Evolutionary conservation across 2,329 filamentous ascomycete species (phyloP), one percentile per base, ranked within the genome.

Genomic region (Pestalotiopsis sp.): DNA sequence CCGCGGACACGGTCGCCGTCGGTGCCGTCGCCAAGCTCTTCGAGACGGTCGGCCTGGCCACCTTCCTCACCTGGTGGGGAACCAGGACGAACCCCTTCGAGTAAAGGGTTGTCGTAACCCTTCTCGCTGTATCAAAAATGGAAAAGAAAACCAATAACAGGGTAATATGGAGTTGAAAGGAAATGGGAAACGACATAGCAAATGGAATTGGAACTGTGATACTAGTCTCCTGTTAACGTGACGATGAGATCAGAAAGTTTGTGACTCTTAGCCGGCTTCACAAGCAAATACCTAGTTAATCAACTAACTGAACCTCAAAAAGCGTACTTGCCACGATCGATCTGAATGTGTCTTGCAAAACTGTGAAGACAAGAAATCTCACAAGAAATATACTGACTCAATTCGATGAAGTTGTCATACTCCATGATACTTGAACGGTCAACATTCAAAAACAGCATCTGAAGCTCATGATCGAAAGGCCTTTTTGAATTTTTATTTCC

Each of bases 51-150:
- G 96, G 95, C 72, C 89, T 98, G 69, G 94, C 92, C 72, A 81
- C 97, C 77, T 94, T 98, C 89, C 87, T 98, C 76, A 97, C 94
- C 79, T 98, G 93, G 92, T 98, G 95, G 95, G 95, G 95, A 78
- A 98, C 95, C 78, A 92, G 93, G 79, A 96, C 94, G 84, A 95
- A 94, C 86, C 94, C 94, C 70, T 97, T 97, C 82, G 90, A 94
- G 79, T 95, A 92, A 87, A 78, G 23, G 25, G 25, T 25, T 25
- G 25, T 25, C 2, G 25, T 25, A 25, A 25, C 20, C 57, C 25
- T 36, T 36, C 23, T 14, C 25, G 23, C 23, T 36, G 20, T 27
- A 27, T 17, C 17, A 23, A 27, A 27, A 3, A 60, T 27, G 7
- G 0, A 31, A 36, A 27, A 31, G 55, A 17, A 60, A 27, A 52